Evolutionary conservation across 805 yeast genomes (phyloP).

Genomic region (Nakazawaea ernobii): DNA sequence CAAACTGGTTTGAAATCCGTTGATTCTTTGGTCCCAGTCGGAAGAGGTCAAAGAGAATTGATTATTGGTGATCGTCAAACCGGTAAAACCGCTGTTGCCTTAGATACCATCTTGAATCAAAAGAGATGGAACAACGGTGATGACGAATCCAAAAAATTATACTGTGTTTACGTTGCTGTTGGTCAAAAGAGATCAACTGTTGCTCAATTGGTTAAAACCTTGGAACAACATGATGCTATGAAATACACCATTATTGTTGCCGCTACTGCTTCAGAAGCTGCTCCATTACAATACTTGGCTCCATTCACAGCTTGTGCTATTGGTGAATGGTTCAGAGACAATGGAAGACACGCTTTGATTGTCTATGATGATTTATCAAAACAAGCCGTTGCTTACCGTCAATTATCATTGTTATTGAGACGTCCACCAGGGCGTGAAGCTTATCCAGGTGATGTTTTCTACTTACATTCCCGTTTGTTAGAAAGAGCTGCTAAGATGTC

Average conservation of each 20-base stretch:
- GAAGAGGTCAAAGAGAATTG: constrained; percentile 99
- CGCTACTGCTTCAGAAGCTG: constrained; percentile 99
- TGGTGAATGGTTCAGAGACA: constrained; percentile 99
- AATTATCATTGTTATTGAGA: constrained; percentile 93
- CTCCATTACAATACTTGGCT: constrained; percentile 99
- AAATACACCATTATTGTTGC: constrained; percentile 98
- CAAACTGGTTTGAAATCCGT: constrained; percentile 99
- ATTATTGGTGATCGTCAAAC: constrained; percentile 99
- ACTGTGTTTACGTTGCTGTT: constrained; percentile 99
- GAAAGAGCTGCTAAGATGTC: constrained; percentile 98
- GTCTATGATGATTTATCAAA: constrained; percentile 97
- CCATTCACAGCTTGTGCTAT: constrained; percentile 99
- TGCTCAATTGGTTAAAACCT: constrained; percentile 98
- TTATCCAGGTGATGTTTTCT: constrained; percentile 95
- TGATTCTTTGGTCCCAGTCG: constrained; percentile 98
- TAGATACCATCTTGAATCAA: constrained; percentile 97
- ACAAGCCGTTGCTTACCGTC: constrained; percentile 99
- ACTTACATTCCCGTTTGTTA: constrained; percentile 89
- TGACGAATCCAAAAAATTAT: constrained; percentile 96
- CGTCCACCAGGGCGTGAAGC: constrained; percentile 98
- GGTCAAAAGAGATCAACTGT: constrained; percentile 99
- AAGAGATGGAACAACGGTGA: constrained; percentile 96
- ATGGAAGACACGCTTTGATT: constrained; percentile 95
- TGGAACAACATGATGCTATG: constrained; percentile 97
- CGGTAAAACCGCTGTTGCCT: constrained; percentile 99